These are phyloP conservation scores for Phaffia rhodozyma DNA, from an alignment of 1,284 basidiomycete species.

Conservation along the genomic window DNA sequence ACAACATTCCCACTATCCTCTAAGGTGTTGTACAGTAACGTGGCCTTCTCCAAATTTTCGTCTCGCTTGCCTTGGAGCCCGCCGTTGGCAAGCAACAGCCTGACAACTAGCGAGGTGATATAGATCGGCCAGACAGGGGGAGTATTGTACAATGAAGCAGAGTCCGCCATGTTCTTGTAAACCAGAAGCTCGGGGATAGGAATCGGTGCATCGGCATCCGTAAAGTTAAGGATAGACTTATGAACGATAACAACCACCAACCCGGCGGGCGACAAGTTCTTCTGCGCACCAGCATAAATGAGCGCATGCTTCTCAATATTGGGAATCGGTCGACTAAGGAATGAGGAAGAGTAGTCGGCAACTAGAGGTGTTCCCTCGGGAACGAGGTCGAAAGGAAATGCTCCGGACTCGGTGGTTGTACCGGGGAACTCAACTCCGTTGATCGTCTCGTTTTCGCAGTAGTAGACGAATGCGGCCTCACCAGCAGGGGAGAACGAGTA, in stretches of 20 bases:
- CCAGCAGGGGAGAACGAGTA: slow-evolving; percentile 56
- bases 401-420: slow-evolving; percentile 42
- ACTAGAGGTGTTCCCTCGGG: slow-evolving; percentile 66
- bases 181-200: slow-evolving; percentile 62
- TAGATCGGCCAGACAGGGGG: slow-evolving; percentile 90
- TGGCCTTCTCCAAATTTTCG: slow-evolving; percentile 59
- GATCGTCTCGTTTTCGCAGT: slow-evolving; percentile 99
- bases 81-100: slow-evolving; percentile 53
- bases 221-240: slow-evolving; percentile 79
- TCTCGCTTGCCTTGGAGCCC: slow-evolving; percentile 58
- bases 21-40: slow-evolving; percentile 59
- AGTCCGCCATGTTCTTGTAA: slow-evolving; percentile 75
- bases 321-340: slow-evolving; percentile 90
- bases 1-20: slow-evolving; percentile 59
- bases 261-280: slow-evolving; percentile 94
- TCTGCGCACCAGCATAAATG: slow-evolving; percentile 97
- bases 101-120: slow-evolving; percentile 74
- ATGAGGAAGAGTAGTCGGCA: slow-evolving; percentile 91
- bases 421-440: slow-evolving; percentile 83
- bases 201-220: slow-evolving; percentile 50
- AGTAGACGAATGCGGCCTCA: slow-evolving; percentile 82
- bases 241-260: slow-evolving; percentile 86
- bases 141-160: slow-evolving; percentile 83
- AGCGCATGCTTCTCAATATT: slow-evolving; percentile 76
- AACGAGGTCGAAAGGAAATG: slow-evolving; percentile 78